These are phyloP conservation scores for Durio zibethinus DNA, from an alignment of 345 rosid species.

Conservation along the genomic window DNA sequence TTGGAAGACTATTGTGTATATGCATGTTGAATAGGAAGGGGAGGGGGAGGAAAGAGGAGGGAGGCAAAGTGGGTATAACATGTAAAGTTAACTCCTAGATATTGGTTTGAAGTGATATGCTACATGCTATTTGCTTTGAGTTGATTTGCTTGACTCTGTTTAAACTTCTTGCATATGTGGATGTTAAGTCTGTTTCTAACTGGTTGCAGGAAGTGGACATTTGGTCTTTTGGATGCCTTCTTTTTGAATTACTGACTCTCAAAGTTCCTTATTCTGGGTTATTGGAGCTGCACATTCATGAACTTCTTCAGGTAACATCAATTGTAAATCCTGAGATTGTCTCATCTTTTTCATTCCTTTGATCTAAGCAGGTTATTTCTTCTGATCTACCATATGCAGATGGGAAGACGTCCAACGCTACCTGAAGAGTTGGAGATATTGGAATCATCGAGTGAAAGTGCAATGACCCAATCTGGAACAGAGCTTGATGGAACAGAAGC, in stretches of 20 bases:
- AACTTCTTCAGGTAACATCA: conserved; percentile 61
- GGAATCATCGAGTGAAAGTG: conserved; percentile 32
- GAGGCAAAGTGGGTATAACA: neutral
- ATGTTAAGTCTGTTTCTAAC: conserved; percentile 6
- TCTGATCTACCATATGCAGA: conserved; percentile 37
- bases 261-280: conserved; percentile 60
- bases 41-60: neutral
- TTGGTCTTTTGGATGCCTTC: conserved; percentile 94
- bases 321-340: neutral
- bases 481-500: conserved; percentile 36
- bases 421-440: conserved; percentile 53
- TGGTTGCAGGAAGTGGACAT: conserved; percentile 87
- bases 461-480: conserved; percentile 26
- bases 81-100: conserved; percentile 19
- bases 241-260: conserved; percentile 81
- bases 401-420: conserved; percentile 67
- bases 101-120: conserved; percentile 3
- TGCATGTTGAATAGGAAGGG: neutral
- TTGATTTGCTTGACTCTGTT: neutral
- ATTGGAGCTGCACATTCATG: conserved; percentile 46
- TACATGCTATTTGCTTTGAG: neutral
- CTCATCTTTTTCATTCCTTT: neutral
- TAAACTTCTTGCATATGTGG: neutral
- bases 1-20: neutral
- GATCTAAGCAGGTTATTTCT: conserved; percentile 3